A percentile compares a stretch with the other conserved stretches of the same genome.
These are phyloP conservation scores for Dactylellina sp. DNA, from an alignment of 2,329 filamentous ascomycete genomes.

Conservation along the genomic window DNA sequence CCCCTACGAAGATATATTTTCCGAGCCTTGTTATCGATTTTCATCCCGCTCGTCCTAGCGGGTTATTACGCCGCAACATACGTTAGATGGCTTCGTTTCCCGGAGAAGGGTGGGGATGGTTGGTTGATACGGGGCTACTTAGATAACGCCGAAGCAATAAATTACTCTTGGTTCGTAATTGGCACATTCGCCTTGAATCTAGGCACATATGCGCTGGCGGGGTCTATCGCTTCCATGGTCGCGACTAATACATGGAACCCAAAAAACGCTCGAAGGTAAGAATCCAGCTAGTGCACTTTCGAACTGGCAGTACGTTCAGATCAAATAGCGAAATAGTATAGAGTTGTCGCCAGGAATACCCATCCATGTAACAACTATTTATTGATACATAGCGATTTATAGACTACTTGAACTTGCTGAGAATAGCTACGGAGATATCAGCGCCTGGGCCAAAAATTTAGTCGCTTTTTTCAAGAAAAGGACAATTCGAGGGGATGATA, in stretches of 20 bases:
- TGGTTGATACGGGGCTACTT: constrained; percentile 14
- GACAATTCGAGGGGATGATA: not conserved
- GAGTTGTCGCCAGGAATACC: no score
- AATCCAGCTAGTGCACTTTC: no score
- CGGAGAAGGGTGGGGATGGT: constrained; percentile 1
- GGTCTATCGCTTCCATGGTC: constrained; percentile 22
- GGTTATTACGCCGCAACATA: constrained; percentile 22
- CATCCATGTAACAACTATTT: no score
- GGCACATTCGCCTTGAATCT: constrained; percentile 21
- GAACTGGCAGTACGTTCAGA: no score
- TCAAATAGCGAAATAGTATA: no score
- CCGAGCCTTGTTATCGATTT: constrained; percentile 1
- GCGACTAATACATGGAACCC: constrained; percentile 9
- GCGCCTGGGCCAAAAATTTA: constrained; percentile 9
- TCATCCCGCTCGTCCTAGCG: not conserved
- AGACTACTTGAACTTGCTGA: constrained; percentile 13
- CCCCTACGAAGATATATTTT: no score
- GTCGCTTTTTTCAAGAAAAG: not conserved
- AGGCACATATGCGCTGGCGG: constrained; percentile 14
- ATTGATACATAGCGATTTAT: no score
- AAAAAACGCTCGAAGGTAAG: constrained; percentile 7
- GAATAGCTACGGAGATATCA: constrained; percentile 13
- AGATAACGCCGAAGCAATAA: constrained; percentile 22
- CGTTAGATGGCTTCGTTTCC: constrained; percentile 29
- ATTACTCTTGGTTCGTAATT: constrained; percentile 35